Percentiles rank a stretch among this genome's conserved stretches.
phyloP scores from a whole-genome alignment of 2,329 filamentous ascomycete species.

The Ceratocystis papillata region DNA sequence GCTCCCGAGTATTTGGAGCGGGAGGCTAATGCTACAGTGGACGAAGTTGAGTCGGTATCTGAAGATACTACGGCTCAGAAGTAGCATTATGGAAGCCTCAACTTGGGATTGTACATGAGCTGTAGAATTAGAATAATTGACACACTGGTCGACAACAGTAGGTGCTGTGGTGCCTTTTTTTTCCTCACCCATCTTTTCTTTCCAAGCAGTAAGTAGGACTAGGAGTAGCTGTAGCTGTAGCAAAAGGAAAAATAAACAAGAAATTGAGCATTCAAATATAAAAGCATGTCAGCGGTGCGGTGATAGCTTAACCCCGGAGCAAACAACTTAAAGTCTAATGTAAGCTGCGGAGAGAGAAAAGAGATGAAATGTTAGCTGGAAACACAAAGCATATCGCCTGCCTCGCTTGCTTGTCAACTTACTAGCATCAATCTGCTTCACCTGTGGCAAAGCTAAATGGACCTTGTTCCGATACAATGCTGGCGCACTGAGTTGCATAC shows the following conservation, averaged over 20 bases:
- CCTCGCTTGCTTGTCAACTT: constrained; percentile 38
- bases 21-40: constrained; percentile 22
- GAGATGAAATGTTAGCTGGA: neutral
- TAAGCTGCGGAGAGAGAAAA: neutral
- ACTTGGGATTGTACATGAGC: neutral
- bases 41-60: constrained; percentile 2
- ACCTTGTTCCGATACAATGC: constrained; percentile 92
- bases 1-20: constrained; percentile 38
- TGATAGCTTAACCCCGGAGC: neutral
- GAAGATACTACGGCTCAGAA: neutral
- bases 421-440: constrained; percentile 96
- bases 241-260: neutral
- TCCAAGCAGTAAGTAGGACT: too few relatives aligned
- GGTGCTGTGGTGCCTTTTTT: too few relatives aligned
- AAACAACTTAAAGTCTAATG: neutral
- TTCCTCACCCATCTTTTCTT: too few relatives aligned
- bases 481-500: constrained; percentile 66
- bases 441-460: constrained; percentile 69
- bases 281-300: neutral
- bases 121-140: neutral
- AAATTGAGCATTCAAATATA: neutral
- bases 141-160: too few relatives aligned
- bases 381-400: neutral
- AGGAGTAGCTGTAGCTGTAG: too few relatives aligned
- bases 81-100: neutral